Percentiles rank a stretch among this genome's conserved stretches.
phyloP scores from a whole-genome alignment of 805 yeast genomes.

The Maudiozyma bulderi region DNA sequence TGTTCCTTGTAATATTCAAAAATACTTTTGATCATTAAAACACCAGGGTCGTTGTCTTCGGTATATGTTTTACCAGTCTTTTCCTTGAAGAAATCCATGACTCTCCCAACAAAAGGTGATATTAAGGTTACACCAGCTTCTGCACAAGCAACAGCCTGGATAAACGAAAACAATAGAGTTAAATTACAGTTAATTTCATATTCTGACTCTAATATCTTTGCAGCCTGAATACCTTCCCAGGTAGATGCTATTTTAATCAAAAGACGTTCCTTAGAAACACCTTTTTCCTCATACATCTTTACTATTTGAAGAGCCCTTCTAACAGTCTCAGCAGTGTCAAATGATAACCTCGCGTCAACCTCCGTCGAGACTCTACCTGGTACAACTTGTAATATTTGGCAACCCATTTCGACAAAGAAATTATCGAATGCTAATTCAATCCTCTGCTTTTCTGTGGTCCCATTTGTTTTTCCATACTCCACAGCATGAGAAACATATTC shows the following conservation, averaged over 20 bases:
- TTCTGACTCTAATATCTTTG: constrained; percentile 82
- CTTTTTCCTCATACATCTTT: constrained; percentile 70
- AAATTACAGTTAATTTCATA: constrained; percentile 88
- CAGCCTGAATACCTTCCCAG: constrained; percentile 98
- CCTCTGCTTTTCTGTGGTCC: constrained; percentile 41
- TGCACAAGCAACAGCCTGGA: constrained; percentile 97
- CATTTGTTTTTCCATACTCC: constrained; percentile 62
- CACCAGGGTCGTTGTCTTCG: constrained; percentile 85
- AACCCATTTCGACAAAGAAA: constrained; percentile 89
- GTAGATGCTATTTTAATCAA: constrained; percentile 94
- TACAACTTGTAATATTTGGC: constrained; percentile 79
- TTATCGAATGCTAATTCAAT: constrained; percentile 79
- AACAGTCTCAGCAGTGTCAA: constrained; percentile 86
- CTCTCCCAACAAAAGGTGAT: constrained; percentile 98
- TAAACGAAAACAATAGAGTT: constrained; percentile 86
- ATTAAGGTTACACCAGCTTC: constrained; percentile 92
- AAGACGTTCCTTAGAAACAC: constrained; percentile 79
- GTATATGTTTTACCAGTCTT: constrained; percentile 78
- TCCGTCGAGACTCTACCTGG: constrained; percentile 99
- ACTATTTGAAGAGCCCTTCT: constrained; percentile 87
- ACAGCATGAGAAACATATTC: constrained; percentile 81
- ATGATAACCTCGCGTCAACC: constrained; percentile 95
- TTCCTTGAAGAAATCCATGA: constrained; percentile 95
- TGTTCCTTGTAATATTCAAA: constrained; percentile 95
- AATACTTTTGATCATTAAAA: constrained; percentile 70